These are phyloP conservation scores for Acanthamoeba triangularis DNA, from an alignment of 208 protist genomes.

Conservation along the genomic window DNA sequence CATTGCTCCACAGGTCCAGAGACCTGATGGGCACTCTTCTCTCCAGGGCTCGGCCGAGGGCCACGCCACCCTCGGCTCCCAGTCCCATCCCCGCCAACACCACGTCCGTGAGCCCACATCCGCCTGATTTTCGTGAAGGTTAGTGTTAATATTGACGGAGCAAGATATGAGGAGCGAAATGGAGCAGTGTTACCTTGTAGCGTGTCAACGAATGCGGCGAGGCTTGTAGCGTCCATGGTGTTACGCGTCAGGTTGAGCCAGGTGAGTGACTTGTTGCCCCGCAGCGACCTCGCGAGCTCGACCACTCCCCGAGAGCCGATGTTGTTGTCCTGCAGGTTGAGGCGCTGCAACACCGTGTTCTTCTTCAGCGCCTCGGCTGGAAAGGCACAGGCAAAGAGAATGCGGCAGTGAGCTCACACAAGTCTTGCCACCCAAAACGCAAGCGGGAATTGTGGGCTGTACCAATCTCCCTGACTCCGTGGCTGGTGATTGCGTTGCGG, in stretches of 20 bases:
- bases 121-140: neutral
- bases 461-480: neutral
- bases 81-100: constrained; percentile 20
- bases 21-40: neutral
- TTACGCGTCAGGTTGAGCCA: constrained; percentile 40
- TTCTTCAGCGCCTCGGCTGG: constrained; percentile 23
- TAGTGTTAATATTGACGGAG: neutral
- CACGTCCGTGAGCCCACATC: neutral
- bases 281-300: neutral
- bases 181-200: neutral
- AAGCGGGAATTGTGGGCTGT: neutral
- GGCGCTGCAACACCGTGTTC: neutral
- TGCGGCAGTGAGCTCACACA: neutral
- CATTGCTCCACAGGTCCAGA: constrained; percentile 70
- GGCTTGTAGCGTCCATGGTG: neutral
- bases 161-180: neutral
- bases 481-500: neutral
- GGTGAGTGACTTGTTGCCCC: constrained; percentile 18
- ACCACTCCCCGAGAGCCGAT: neutral
- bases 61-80: neutral
- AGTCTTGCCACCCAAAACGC: neutral
- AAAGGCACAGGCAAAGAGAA: neutral
- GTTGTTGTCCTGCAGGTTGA: constrained; percentile 48
- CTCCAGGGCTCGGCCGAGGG: neutral
- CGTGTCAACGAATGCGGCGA: neutral